Evolutionary conservation across 208 protist species (phyloP), one percentile per base, ranked within the genome.

Genomic region (Strigomonas culicis): DNA sequence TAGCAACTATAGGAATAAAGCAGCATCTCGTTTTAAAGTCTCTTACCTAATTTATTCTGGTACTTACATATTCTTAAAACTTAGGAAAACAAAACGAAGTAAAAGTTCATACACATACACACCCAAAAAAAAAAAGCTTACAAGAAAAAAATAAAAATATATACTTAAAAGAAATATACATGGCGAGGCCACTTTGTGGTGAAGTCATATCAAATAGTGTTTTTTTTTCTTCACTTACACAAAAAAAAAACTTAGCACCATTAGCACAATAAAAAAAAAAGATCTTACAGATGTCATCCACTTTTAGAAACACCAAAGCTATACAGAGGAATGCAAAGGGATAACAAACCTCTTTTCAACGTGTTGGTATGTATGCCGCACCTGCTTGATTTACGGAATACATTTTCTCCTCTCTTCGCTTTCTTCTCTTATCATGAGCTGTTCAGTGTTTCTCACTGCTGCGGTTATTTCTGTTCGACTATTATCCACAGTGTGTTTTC

Each of bases 61-160:
- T 51, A 51, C 46, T 51, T 51, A 51, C 46, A 51, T 27, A 51
- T 51, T 51, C 17, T 51, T 39, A 39, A 39, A 39, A 39, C 34
- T 27, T 51, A 51, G 22, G 17, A 51, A n/a, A 51, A 51, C 17
- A 51, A n/a, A 51, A 51, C 22, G 22, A 51, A 51, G 17, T 46
- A 46, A 46, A 10, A 46, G 39, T 46, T 46, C 11, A n/a, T n/a
- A 53, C 10, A 13, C 25, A 36, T 31, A 39, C 3, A 57, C 4
- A 36, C 24, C 7, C 7, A 31, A 57, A 57, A 30, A 57, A 57
- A 57, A 30, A 57, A 57, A 22, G n/a, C 7, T 11, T 19, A 57
- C 15, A 57, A 4, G 19, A 30, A 31, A 22, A 31, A 30, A 57
- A 49, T 24, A 30, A 57, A 13, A 30, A n/a, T 21, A 57, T 25